These are phyloP conservation scores for Cladosporium colombiae DNA, from an alignment of 2,329 filamentous ascomycete species.

Conservation along the genomic window DNA sequence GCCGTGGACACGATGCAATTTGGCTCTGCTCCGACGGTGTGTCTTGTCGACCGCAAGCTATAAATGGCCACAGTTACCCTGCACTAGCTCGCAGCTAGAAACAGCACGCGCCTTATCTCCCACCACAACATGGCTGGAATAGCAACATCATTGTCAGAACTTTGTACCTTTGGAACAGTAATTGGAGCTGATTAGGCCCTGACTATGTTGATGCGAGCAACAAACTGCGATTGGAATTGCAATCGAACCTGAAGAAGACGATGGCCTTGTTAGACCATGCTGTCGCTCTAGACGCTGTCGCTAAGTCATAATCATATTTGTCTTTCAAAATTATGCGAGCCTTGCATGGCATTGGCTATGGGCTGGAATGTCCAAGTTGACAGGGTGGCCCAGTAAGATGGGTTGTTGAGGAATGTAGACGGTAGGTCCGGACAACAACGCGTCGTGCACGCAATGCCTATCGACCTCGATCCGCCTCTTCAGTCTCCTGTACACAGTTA, in stretches of 20 bases:
- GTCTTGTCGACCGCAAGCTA: not conserved
- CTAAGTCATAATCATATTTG: not conserved
- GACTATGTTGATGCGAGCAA: not conserved
- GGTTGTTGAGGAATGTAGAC: slow-evolving; percentile 26
- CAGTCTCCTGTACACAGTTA: slow-evolving; percentile 2
- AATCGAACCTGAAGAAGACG: not conserved
- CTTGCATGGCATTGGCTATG: slow-evolving; percentile 5
- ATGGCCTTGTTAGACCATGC: not conserved
- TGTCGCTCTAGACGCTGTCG: not conserved
- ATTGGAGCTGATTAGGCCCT: not conserved
- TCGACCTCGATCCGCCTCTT: not conserved
- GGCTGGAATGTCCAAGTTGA: slow-evolving; percentile 17
- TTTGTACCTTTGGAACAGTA: not conserved
- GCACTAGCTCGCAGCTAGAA: not conserved
- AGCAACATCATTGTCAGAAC: not conserved
- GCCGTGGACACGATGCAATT: not conserved
- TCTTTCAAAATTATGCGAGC: not conserved
- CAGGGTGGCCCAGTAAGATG: not conserved
- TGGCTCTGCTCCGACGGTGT: not conserved
- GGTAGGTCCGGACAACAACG: slow-evolving; percentile 28
- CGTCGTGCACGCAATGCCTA: slow-evolving; percentile 17
- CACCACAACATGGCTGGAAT: not conserved
- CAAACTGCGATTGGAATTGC: not conserved
- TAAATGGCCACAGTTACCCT: not conserved
- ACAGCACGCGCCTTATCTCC: not conserved